Evolutionary conservation across 768 basidiomycete species (phyloP), one percentile per base, ranked within the genome.

Genomic region (Collybia mongolica): DNA sequence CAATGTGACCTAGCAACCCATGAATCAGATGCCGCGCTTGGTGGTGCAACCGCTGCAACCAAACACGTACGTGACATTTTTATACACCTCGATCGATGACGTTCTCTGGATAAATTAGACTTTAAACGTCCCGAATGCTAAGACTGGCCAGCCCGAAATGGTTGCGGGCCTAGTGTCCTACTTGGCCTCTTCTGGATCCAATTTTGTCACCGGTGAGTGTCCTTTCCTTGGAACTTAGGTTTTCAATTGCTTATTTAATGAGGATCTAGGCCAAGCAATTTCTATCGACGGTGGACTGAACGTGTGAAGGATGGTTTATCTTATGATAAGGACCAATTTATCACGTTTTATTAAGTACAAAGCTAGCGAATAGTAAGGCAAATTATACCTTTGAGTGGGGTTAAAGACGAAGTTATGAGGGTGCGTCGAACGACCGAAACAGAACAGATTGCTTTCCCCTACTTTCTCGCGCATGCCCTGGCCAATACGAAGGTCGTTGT

Each of bases 161-260:
- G 48, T 72, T 8, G 70, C 72, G 20, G 56, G 58, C 7, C n/a
- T 66, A 5, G 69, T 72, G 0, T 71, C 68, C 1, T 72, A 62
- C 47, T 56, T 73, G 2, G 63, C 63, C 6, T 69, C 70, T 7
- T 63, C 68, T 18, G 66, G 63, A 17, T 65, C 70, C 3, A 59
- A 62, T 20, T 68, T 66, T 48, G 60, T 73, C 8, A 73, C 69
- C 0, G 72, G 71, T 55, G 32, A 44, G 55, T 40, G 11, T 14
- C 17, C 11, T 39, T 47, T 46, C 14, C 3, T 5, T 2, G 44
- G 15, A 6, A 42, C 24, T 23, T 8, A 12, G 8, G n/a, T 18
- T 9, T 20, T 19, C 12, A 11, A 14, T 11, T 11, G 14, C 39
- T 8, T 18, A 36, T 14, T 36, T 5, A n/a, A 26, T 32, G 9